Conservation (phyloP, 768 basidiomycete species). For the Agrocybe praecox region DNA sequence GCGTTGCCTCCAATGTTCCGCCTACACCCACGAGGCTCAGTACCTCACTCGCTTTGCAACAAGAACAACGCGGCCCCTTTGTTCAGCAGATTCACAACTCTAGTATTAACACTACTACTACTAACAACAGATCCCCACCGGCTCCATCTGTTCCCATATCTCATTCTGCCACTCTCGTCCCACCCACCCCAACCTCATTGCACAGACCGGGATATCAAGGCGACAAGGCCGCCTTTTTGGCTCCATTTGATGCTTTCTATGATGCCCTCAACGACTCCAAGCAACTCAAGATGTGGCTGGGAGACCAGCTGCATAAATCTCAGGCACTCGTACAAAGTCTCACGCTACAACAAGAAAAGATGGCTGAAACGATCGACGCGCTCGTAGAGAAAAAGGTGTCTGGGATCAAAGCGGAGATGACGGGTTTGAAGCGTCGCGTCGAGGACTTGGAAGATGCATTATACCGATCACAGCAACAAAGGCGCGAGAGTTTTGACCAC, state of each 20-base stretch:
- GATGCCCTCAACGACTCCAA: conserved; percentile 82
- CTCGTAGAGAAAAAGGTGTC: conserved; percentile 64
- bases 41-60: neutral
- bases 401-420: conserved; percentile 63
- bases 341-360: conserved; percentile 62
- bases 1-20: conserved; percentile 64
- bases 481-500: neutral
- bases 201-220: conserved; percentile 61
- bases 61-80: neutral
- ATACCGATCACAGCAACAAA: conserved; percentile 16
- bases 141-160: conserved; percentile 68
- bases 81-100: neutral
- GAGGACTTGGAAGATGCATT: conserved; percentile 68
- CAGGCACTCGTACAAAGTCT: conserved; percentile 53
- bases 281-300: conserved; percentile 76
- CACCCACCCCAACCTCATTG: conserved; percentile 69
- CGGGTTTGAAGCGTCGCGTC: conserved; percentile 58
- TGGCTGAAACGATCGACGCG: conserved; percentile 59
- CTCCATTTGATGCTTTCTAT: conserved; percentile 84
- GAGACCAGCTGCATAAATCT: conserved; percentile 71
- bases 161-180: conserved; percentile 61
- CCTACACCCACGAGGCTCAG: conserved; percentile 69
- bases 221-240: conserved; percentile 77
- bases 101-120: conserved; percentile 2
- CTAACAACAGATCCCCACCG: conserved; percentile 34